Conservation (phyloP, 164 flowering plant genomes). For the Kingdonia uniflora region DNA sequence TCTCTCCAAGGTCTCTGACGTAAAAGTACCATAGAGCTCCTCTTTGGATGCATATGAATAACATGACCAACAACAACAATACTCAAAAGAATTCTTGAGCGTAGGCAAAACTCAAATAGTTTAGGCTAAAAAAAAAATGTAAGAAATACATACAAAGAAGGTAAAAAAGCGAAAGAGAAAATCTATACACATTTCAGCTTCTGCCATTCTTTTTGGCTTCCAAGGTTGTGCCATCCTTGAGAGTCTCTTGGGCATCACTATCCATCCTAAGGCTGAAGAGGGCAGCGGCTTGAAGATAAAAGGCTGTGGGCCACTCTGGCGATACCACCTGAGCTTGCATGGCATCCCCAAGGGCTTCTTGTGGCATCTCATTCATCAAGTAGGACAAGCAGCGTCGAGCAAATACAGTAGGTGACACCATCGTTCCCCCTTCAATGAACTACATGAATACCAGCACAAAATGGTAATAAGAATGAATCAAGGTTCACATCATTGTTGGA, state of each 20-base stretch:
- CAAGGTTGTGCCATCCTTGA: constrained; percentile 61
- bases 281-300: constrained; percentile 74
- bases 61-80: not conserved
- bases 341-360: constrained; percentile 82
- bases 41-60: not conserved
- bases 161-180: constrained; percentile 8
- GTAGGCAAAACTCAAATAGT: constrained; percentile 1
- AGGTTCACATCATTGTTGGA: too few species aligned
- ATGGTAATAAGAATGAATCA: not conserved
- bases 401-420: constrained; percentile 80
- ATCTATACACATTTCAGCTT: constrained; percentile 40
- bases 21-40: constrained; percentile 2
- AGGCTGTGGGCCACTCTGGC: constrained; percentile 83
- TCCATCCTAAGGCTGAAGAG: constrained; percentile 86
- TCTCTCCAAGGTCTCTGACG: not conserved
- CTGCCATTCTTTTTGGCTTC: constrained; percentile 54
- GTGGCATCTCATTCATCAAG: constrained; percentile 69
- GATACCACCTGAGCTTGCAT: constrained; percentile 81
- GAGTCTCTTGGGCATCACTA: constrained; percentile 65
- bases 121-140: constrained; percentile 5
- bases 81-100: constrained; percentile 6
- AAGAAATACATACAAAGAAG: constrained; percentile 13
- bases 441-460: constrained; percentile 15
- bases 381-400: constrained; percentile 77
- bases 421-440: constrained; percentile 84